Evolutionary conservation across 2,329 filamentous ascomycete genomes (phyloP).

Genomic region (Escovopsis sp.): DNA sequence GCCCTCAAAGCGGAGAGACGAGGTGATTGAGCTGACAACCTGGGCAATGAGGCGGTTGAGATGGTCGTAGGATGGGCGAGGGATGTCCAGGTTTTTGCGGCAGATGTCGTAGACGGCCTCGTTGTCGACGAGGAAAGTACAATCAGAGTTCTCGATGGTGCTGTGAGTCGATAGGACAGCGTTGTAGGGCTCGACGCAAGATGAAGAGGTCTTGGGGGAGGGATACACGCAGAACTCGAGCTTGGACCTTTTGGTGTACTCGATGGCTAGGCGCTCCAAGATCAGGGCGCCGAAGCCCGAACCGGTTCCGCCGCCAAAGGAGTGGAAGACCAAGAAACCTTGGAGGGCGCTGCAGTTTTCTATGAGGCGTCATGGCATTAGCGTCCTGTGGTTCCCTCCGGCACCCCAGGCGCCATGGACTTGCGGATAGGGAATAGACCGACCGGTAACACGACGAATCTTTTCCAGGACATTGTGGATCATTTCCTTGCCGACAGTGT

Average conservation of each 20-base stretch:
- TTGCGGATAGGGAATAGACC: conserved; percentile 13
- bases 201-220: conserved; percentile 53
- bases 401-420: no score
- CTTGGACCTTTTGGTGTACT: conserved; percentile 67
- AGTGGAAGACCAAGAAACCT: conserved; percentile 63
- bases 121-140: conserved; percentile 64
- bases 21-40: conserved; percentile 62
- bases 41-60: conserved; percentile 60
- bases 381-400: neutral
- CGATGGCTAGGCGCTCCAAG: conserved; percentile 56
- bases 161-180: conserved; percentile 60
- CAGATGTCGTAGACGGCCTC: conserved; percentile 65
- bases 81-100: conserved; percentile 55
- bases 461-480: conserved; percentile 56
- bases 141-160: conserved; percentile 66
- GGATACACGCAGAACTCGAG: conserved; percentile 62
- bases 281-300: conserved; percentile 60
- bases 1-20: conserved; percentile 57
- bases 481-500: conserved; percentile 66
- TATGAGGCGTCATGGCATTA: conserved; percentile 13
- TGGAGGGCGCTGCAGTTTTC: conserved; percentile 62
- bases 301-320: conserved; percentile 58
- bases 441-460: conserved; percentile 54
- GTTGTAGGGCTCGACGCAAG: conserved; percentile 62
- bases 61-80: conserved; percentile 55